A percentile compares a stretch with the other conserved stretches of the same genome.
phyloP scores from a whole-genome alignment of 768 basidiomycete species.

The Lactifluus echinatus region DNA sequence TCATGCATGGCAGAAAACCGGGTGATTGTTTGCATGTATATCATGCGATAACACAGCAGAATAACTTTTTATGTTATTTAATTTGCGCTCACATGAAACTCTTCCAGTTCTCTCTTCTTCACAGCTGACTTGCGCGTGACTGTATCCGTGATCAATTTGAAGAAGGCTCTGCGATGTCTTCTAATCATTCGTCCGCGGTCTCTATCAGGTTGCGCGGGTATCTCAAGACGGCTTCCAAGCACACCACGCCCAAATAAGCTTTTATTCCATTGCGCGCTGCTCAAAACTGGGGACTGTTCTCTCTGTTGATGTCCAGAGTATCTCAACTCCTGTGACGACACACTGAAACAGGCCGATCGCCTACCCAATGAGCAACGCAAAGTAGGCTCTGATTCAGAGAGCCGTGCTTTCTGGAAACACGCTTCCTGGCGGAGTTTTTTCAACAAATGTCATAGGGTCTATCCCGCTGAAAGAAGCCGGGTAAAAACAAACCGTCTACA shows the following conservation, averaged over 20 bases:
- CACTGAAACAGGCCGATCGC: conserved; percentile 87
- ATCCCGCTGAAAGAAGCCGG: too few species aligned
- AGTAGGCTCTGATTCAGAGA: too few species aligned
- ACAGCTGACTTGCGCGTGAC: too few species aligned
- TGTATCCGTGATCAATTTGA: too few species aligned
- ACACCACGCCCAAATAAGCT: conserved; percentile 57
- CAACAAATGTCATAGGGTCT: too few species aligned
- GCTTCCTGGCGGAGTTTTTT: too few species aligned
- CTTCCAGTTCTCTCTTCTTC: not conserved
- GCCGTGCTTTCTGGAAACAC: conserved; percentile 99
- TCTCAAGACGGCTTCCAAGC: conserved; percentile 89
- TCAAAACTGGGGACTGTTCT: conserved; percentile 65
- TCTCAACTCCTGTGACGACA: conserved; percentile 78
- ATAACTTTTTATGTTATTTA: too few species aligned
- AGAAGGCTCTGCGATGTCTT: not conserved
- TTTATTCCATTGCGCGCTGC: conserved; percentile 43
- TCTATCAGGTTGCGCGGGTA: conserved; percentile 77
- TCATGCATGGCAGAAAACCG: too few species aligned
- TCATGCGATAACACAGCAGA: too few species aligned
- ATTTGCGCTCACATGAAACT: not conserved
- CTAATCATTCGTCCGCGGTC: conserved; percentile 29
- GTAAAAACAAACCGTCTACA: too few species aligned
- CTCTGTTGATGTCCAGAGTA: conserved; percentile 82
- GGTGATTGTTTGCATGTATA: too few species aligned
- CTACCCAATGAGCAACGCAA: conserved; percentile 86